Conservation (phyloP, 192 early-diverging fungal species). For the Rhizoclosmatium globosum region DNA sequence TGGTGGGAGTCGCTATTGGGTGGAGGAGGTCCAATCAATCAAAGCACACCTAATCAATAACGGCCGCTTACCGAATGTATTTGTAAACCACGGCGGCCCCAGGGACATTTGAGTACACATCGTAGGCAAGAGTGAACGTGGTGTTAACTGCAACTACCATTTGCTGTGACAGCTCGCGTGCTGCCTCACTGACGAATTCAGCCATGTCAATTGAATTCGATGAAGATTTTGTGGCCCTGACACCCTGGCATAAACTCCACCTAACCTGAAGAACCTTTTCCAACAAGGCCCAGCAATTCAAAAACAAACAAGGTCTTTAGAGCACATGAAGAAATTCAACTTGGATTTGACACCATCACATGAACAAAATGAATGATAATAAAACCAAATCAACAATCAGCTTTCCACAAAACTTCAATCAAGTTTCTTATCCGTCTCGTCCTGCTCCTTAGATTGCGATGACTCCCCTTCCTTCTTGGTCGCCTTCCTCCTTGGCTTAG, state of each 20-base stretch:
- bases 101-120: constrained; percentile 64
- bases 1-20: constrained; percentile 81
- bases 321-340: too few relatives aligned
- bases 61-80: constrained; percentile 63
- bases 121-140: constrained; percentile 50
- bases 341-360: too few relatives aligned
- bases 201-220: too few relatives aligned
- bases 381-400: constrained; percentile 4
- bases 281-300: too few relatives aligned
- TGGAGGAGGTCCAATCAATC: not conserved
- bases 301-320: too few relatives aligned
- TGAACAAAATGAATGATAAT: not conserved
- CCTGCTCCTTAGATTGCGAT: not conserved
- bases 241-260: too few relatives aligned
- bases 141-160: constrained; percentile 59
- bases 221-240: too few relatives aligned
- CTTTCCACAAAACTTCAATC: constrained; percentile 18
- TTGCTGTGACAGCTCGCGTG: constrained; percentile 49
- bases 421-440: constrained; percentile 9
- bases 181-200: constrained; percentile 50
- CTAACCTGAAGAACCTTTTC: too few relatives aligned
- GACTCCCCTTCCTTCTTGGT: not conserved
- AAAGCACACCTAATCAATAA: not conserved
- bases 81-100: constrained; percentile 78
- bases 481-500: not conserved